These are phyloP conservation scores for Trichoderma oligosporum DNA, from an alignment of 2,329 filamentous ascomycete genomes.

Conservation along the genomic window DNA sequence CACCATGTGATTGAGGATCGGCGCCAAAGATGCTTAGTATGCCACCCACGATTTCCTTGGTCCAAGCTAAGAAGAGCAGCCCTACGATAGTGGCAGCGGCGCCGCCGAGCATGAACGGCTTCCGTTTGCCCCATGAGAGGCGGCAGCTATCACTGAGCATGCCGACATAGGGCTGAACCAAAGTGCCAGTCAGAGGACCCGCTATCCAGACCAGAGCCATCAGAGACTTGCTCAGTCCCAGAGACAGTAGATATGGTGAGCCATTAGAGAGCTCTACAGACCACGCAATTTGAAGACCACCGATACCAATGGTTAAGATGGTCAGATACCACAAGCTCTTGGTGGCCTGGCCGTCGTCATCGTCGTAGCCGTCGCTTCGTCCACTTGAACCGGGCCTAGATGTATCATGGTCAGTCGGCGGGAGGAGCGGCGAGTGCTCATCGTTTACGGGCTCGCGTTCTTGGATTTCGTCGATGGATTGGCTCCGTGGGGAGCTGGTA, in stretches of 20 bases:
- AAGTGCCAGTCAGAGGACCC: slow-evolving; percentile 70
- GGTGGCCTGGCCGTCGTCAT: slow-evolving; percentile 51
- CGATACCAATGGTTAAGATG: slow-evolving; percentile 79
- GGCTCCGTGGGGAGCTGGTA: slow-evolving; percentile 9
- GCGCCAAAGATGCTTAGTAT: slow-evolving; percentile 68
- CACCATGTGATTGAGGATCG: slow-evolving; percentile 58
- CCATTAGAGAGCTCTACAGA: slow-evolving; percentile 92
- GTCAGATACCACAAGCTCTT: slow-evolving; percentile 85
- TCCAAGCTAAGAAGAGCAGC: slow-evolving; percentile 69
- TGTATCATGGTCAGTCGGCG: slow-evolving; percentile 15
- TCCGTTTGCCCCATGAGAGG: slow-evolving; percentile 69
- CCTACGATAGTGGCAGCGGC: slow-evolving; percentile 62
- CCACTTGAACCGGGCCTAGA: slow-evolving; percentile 15
- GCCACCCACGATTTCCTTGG: slow-evolving; percentile 65
- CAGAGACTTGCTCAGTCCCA: slow-evolving; percentile 77
- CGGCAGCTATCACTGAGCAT: slow-evolving; percentile 78
- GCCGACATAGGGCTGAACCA: slow-evolving; percentile 80
- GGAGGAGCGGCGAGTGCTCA: slow-evolving; percentile 34
- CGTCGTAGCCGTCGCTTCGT: slow-evolving; percentile 20
- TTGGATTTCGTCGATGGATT: slow-evolving; percentile 23
- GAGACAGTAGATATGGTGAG: slow-evolving; percentile 75
- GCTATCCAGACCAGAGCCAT: slow-evolving; percentile 84
- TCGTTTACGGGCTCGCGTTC: slow-evolving; percentile 20
- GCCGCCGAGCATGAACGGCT: slow-evolving; percentile 76
- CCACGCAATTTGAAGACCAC: slow-evolving; percentile 91